A percentile compares a stretch with the other conserved stretches of the same genome.
Conservation (phyloP, 148 eudicot genomes). For the Arctostaphylos glauca region DNA sequence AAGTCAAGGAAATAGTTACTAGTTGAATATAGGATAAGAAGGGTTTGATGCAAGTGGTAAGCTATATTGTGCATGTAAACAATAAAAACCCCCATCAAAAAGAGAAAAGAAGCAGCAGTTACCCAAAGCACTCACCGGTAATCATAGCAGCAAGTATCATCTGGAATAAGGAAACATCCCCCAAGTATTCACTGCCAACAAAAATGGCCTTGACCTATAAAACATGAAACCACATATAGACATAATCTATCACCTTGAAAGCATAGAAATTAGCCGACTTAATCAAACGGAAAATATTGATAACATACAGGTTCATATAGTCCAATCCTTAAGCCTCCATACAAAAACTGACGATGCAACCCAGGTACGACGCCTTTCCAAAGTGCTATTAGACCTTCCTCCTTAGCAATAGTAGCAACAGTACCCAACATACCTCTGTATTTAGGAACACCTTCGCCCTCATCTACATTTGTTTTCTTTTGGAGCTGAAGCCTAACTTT, state of each 20-base stretch:
- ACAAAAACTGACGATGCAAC: slow-evolving; percentile 63
- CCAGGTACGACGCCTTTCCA: slow-evolving; percentile 79
- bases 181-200: slow-evolving; percentile 45
- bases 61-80: not conserved
- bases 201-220: slow-evolving; percentile 64
- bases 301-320: slow-evolving; percentile 65
- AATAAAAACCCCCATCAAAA: not conserved
- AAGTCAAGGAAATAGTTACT: not conserved
- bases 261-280: slow-evolving; percentile 8
- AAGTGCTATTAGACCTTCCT: slow-evolving; percentile 65
- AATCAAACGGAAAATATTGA: not conserved
- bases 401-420: slow-evolving; percentile 54
- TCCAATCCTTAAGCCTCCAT: slow-evolving; percentile 70
- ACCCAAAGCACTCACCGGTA: slow-evolving; percentile 45
- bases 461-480: slow-evolving; percentile 41
- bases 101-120: not conserved
- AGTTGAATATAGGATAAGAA: not conserved
- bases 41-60: not conserved
- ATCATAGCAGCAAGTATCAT: slow-evolving; percentile 66
- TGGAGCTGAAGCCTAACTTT: slow-evolving; percentile 78
- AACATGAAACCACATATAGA: slow-evolving; percentile 10
- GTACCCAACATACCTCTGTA: slow-evolving; percentile 61
- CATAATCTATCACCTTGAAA: slow-evolving; percentile 14
- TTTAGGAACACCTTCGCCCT: slow-evolving; percentile 39
- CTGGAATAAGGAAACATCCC: slow-evolving; percentile 52